Percentiles rank a stretch among this genome's conserved stretches.
Evolutionary conservation across 129 eudicot genomes (phyloP).

Genomic region (Lactuca sativa): DNA sequence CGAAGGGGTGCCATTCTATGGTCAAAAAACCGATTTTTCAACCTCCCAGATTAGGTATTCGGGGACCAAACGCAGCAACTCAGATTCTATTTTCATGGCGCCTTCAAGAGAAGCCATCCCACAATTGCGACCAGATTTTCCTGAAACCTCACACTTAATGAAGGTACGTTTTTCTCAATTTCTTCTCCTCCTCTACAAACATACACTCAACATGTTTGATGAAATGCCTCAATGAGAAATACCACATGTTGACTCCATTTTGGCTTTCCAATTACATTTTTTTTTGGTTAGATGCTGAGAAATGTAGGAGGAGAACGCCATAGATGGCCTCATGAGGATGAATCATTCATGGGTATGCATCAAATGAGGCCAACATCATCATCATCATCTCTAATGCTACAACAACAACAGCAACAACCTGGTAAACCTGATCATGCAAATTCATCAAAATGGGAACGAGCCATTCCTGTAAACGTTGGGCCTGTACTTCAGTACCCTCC

Average conservation of each 20-base stretch:
- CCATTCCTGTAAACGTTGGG: conserved; percentile 57
- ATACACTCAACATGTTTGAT: conserved; percentile 10
- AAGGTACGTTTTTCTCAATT: conserved; percentile 43
- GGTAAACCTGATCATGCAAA: conserved; percentile 39
- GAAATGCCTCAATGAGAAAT: conserved; percentile 17
- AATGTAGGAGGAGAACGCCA: conserved; percentile 67
- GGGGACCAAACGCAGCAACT: conserved; percentile 61
- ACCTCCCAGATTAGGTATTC: conserved; percentile 56
- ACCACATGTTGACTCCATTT: too few species aligned
- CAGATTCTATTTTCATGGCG: conserved; percentile 58
- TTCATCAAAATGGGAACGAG: conserved; percentile 64
- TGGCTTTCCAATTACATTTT: neutral
- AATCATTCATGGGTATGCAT: conserved; percentile 48
- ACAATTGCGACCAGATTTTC: conserved; percentile 53
- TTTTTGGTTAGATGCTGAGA: conserved; percentile 64
- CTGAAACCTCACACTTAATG: conserved; percentile 72
- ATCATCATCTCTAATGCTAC: conserved; percentile 53
- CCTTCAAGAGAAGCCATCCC: conserved; percentile 65
- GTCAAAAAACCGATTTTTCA: conserved; percentile 57
- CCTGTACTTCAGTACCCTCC: conserved; percentile 69
- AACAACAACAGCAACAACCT: conserved; percentile 19
- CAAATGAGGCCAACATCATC: conserved; percentile 51
- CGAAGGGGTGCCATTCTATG: conserved; percentile 79
- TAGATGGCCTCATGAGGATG: conserved; percentile 61
- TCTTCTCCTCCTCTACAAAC: neutral